Evolutionary conservation across 2,329 filamentous ascomycete species (phyloP), one percentile per base, ranked within the genome.

Genomic region (Amauroascus niger): DNA sequence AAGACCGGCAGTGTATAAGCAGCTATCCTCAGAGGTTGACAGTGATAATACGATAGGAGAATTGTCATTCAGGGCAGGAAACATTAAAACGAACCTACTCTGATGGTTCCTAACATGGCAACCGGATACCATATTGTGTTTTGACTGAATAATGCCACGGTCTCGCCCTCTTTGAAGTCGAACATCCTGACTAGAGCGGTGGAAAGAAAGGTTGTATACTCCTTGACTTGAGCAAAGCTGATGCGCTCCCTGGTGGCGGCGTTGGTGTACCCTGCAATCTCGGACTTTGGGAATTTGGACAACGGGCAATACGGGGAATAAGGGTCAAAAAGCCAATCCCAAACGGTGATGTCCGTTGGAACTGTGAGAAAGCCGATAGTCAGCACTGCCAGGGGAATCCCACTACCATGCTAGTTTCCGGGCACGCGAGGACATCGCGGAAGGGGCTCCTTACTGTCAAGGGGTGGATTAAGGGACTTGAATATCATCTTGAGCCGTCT

Each of bases 121-220:
- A 84, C 76, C 0, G 82, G 81, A 60, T 84, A 84, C 80, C 80
- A 84, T 51, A 85, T 78, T 8, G 78, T 81, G 61, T 86, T 86
- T 20, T 77, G 77, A 50, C 76, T 77, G 67, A 84, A 85, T 1
- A 86, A 67, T 0, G 79, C 74, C 1, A 84, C 76, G 0, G 79
- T 80, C 4, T 85, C 72, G 1, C 77, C 77, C 14, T 72, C 61
- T 40, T 74, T 60, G 28, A 86, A 69, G 1, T 75, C 76, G 67
- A 80, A 78, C 13, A 76, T 73, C 55, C 72, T 76, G 6, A 76
- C 74, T 11, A 86, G 69, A 0, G 79, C 79, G 0, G 81, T 84
- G 0, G 80, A 83, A 11, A 86, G 71, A 55, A 77, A 72, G 0
- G 76, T 82, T 0, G 80, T 76, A 47, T 76, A 74, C 3, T 73